A percentile compares a stretch with the other conserved stretches of the same genome.
Evolutionary conservation across 768 basidiomycete species (phyloP).

Genomic region (Suillus cothurnatus): DNA sequence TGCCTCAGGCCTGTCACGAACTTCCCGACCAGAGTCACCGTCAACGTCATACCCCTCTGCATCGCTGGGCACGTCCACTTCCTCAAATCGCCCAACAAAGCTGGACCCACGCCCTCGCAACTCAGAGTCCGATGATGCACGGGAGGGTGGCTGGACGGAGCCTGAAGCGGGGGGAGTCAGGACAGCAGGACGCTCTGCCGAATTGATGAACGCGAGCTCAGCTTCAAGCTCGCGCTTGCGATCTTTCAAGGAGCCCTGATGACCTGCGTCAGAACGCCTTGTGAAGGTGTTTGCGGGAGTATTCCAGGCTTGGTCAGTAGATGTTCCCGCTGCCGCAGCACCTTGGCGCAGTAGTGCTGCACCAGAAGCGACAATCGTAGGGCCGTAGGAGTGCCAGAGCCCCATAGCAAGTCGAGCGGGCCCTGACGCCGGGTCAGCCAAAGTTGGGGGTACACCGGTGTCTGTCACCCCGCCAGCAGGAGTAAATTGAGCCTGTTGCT

Average conservation of each 20-base stretch:
- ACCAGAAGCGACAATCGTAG: conserved; percentile 67
- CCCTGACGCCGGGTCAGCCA: conserved; percentile 58
- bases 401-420: conserved; percentile 66
- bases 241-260: conserved; percentile 36
- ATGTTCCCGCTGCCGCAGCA: conserved; percentile 41
- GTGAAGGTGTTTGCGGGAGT: conserved; percentile 32
- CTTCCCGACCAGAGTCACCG: conserved; percentile 20
- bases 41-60: conserved; percentile 60
- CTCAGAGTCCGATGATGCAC: conserved; percentile 44
- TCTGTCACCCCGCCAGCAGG: conserved; percentile 23
- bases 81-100: conserved; percentile 55
- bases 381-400: conserved; percentile 82
- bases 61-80: conserved; percentile 72
- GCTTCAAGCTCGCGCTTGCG: conserved; percentile 56
- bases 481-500: conserved; percentile 28
- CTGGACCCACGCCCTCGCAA: conserved; percentile 48
- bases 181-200: conserved; percentile 20
- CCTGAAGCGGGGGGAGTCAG: conserved; percentile 35
- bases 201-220: conserved; percentile 54
- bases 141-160: conserved; percentile 35
- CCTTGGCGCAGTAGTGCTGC: conserved; percentile 61
- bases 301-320: conserved; percentile 29
- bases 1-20: conserved; percentile 25
- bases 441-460: conserved; percentile 43
- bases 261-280: conserved; percentile 6